Conservation (phyloP, 2,329 filamentous ascomycete species). For the Colletotrichum higginsianum region DNA sequence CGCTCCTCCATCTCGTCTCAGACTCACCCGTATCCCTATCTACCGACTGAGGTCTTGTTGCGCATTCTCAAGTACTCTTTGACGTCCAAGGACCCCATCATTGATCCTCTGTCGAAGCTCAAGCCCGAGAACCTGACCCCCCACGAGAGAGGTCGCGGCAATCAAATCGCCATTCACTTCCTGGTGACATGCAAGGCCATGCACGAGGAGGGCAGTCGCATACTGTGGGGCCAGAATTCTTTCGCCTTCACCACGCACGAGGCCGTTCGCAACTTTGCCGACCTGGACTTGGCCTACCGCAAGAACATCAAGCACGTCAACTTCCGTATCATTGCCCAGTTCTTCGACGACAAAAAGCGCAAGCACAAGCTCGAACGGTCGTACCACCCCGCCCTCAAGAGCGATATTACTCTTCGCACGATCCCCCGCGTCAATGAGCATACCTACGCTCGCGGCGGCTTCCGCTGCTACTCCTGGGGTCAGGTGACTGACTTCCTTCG, state of each 20-base stretch:
- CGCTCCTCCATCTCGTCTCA: constrained; percentile 44
- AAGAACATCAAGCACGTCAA: constrained; percentile 61
- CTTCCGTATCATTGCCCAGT: constrained; percentile 68
- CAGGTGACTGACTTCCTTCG: constrained; percentile 68
- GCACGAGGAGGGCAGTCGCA: constrained; percentile 62
- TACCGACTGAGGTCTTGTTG: constrained; percentile 68
- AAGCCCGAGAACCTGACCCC: constrained; percentile 60
- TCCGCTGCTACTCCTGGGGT: constrained; percentile 69
- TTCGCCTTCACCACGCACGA: constrained; percentile 70
- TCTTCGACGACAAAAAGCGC: constrained; percentile 65
- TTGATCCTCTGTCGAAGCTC: constrained; percentile 66
- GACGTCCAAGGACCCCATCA: constrained; percentile 63
- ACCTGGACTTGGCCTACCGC: constrained; percentile 60
- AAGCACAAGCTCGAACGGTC: constrained; percentile 57
- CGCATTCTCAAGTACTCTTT: constrained; percentile 67
- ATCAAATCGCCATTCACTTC: constrained; percentile 68
- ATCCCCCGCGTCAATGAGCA: constrained; percentile 61
- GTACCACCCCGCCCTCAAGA: constrained; percentile 61
- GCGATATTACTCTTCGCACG: constrained; percentile 58
- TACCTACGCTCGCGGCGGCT: constrained; percentile 64
- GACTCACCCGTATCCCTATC: constrained; percentile 53
- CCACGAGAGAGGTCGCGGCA: constrained; percentile 59
- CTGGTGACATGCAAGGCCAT: constrained; percentile 67
- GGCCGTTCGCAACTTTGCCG: constrained; percentile 64
- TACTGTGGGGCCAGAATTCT: constrained; percentile 66